These are phyloP conservation scores for Solanum ossicruentum DNA, from an alignment of 257 asterid genomes.

Conservation along the genomic window DNA sequence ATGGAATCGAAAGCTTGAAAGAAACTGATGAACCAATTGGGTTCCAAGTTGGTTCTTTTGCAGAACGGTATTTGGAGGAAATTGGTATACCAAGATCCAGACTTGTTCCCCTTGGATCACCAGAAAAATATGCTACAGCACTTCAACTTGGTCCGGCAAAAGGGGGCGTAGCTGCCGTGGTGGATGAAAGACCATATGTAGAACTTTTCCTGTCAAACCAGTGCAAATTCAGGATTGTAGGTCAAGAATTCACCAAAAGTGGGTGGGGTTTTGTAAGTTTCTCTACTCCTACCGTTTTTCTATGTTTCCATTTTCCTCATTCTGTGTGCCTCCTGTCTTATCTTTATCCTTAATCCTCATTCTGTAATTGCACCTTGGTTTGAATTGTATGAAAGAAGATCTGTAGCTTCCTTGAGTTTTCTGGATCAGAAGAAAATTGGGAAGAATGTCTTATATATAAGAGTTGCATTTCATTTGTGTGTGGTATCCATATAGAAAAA, in stretches of 20 bases:
- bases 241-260: constrained; percentile 46
- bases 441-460: background rate
- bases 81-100: constrained; percentile 42
- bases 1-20: constrained; percentile 41
- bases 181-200: constrained; percentile 52
- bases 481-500: background rate
- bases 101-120: constrained; percentile 45
- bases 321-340: background rate
- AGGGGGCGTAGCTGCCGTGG: constrained; percentile 63
- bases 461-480: background rate
- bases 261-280: constrained; percentile 74
- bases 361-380: background rate
- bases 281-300: background rate
- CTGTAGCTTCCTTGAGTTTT: background rate
- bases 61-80: constrained; percentile 39
- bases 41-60: constrained; percentile 60
- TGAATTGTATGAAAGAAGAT: background rate
- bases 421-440: background rate
- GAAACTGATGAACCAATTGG: constrained; percentile 40
- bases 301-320: background rate
- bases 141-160: constrained; percentile 35
- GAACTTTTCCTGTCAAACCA: constrained; percentile 42
- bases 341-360: background rate
- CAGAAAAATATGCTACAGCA: constrained; percentile 37
- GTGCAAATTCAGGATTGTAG: constrained; percentile 37